Percentiles rank a stretch among this genome's conserved stretches.
Conservation (phyloP, 495 filamentous ascomycete species). For the Mycothermus thermophilus region DNA sequence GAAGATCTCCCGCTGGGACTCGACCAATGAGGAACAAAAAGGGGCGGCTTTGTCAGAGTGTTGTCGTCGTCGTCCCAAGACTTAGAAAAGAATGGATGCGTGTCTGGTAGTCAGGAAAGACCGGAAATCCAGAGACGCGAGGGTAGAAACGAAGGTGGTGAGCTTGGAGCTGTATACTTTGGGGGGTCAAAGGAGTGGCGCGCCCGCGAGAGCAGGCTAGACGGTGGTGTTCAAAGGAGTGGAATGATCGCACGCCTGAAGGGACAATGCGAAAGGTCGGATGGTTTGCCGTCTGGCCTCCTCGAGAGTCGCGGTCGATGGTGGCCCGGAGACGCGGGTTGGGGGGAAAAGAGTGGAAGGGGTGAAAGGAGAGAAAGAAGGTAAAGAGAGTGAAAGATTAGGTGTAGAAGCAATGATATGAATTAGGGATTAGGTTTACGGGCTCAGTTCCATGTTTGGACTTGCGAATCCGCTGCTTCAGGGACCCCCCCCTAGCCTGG, state of each 20-base stretch:
- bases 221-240: constrained; percentile 21
- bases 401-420: too few species aligned
- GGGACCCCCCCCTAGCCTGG: too few species aligned
- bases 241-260: constrained; percentile 22
- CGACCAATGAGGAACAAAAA: too few species aligned
- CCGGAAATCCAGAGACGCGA: constrained; percentile 4
- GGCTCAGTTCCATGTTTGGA: too few species aligned
- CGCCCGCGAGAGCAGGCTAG: constrained; percentile 33
- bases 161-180: too few species aligned
- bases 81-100: constrained; percentile 3
- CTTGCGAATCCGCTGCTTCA: constrained; percentile 7
- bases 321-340: constrained; percentile 2
- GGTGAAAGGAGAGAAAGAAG: background rate
- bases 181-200: constrained; percentile 37
- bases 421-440: constrained; percentile 12
- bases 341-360: constrained; percentile 11
- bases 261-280: constrained; percentile 18
- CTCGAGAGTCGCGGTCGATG: constrained; percentile 2
- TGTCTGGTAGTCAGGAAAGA: constrained; percentile 4
- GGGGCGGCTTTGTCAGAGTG: too few species aligned
- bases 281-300: constrained; percentile 15
- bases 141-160: constrained; percentile 17
- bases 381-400: too few species aligned
- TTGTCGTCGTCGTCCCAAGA: too few species aligned
- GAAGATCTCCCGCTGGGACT: too few species aligned